A percentile compares a stretch with the other conserved stretches of the same genome.
Evolutionary conservation across 352 stramenopile genomes (phyloP).

Genomic region (Phytophthora ohioensis): DNA sequence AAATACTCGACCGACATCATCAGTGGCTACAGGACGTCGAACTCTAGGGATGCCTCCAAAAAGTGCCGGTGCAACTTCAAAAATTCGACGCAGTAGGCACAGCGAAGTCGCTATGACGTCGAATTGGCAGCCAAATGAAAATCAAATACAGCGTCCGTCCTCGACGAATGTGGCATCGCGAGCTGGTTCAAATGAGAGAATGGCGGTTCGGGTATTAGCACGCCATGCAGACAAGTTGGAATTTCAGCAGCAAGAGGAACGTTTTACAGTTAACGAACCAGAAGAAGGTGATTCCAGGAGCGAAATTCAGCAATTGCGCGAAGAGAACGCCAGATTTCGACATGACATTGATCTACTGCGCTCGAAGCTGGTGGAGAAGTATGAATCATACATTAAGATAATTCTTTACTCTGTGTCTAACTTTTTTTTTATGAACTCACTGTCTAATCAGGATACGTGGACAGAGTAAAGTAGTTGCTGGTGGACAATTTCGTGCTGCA

Average conservation of each 20-base stretch:
- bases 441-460: constrained; percentile 40
- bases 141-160: constrained; percentile 15
- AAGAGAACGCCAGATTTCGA: constrained; percentile 41
- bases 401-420: neutral
- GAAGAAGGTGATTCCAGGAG: constrained; percentile 21
- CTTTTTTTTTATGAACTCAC: neutral
- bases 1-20: constrained; percentile 10
- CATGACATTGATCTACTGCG: constrained; percentile 40
- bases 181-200: constrained; percentile 7
- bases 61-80: constrained; percentile 38
- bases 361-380: constrained; percentile 38
- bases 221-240: constrained; percentile 2
- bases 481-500: constrained; percentile 48
- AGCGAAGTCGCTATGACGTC: constrained; percentile 6
- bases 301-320: constrained; percentile 23
- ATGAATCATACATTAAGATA: too few species aligned
- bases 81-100: constrained; percentile 11
- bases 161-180: constrained; percentile 19
- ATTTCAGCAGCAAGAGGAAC: constrained; percentile 11
- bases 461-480: constrained; percentile 47
- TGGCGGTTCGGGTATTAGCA: constrained; percentile 4
- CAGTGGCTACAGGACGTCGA: constrained; percentile 8
- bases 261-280: neutral
- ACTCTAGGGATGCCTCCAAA: constrained; percentile 23
- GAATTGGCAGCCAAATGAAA: constrained; percentile 10